Percentiles rank a stretch among this genome's conserved stretches.
Evolutionary conservation across 306 rosid genomes (phyloP).

Genomic region (Cucumis cinereus): DNA sequence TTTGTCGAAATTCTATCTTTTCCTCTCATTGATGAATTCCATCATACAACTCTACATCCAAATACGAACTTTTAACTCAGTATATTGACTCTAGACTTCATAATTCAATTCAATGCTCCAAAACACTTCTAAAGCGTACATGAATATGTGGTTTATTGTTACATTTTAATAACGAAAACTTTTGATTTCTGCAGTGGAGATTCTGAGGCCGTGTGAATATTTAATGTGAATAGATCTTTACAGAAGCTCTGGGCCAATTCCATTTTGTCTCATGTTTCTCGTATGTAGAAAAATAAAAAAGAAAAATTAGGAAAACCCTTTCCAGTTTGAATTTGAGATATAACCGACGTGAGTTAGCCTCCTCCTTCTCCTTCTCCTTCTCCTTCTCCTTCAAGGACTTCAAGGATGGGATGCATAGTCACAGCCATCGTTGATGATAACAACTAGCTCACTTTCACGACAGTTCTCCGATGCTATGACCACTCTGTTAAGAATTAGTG

Average conservation of each 20-base stretch:
- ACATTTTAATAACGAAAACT: neutral
- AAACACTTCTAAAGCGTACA: neutral
- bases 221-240: neutral
- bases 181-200: conserved; percentile 43
- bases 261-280: neutral
- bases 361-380: neutral
- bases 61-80: no score
- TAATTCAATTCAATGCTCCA: no score
- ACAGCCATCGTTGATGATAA: no score
- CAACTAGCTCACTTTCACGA: no score
- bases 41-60: no score
- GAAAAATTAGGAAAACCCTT: neutral
- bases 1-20: no score
- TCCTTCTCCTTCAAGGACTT: neutral
- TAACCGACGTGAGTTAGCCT: neutral
- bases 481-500: no score
- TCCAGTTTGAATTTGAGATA: neutral
- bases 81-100: no score
- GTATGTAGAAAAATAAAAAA: neutral
- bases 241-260: neutral
- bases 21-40: no score
- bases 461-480: no score
- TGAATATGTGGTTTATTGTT: neutral
- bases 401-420: neutral
- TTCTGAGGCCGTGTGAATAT: conserved; percentile 14